A percentile compares a stretch with the other conserved stretches of the same genome.
Evolutionary conservation across 805 yeast species (phyloP).

Genomic region (Yarrowia sp.): DNA sequence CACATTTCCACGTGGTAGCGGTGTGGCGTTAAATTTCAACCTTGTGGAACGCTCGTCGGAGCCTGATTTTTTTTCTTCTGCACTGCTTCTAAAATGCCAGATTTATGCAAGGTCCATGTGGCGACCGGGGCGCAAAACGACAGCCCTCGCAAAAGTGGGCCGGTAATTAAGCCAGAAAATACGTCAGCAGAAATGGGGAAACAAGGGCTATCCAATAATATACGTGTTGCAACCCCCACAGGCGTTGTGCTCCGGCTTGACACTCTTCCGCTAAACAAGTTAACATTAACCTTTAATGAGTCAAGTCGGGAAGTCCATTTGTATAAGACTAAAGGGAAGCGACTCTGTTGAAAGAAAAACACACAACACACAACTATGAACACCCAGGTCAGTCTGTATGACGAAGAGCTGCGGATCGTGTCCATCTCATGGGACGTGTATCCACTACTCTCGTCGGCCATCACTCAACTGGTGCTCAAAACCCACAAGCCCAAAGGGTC

Average conservation of each 20-base stretch:
- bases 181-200: too few relatives aligned
- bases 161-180: not conserved
- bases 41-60: too few relatives aligned
- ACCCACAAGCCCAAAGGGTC: slow-evolving; percentile 26
- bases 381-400: slow-evolving; percentile 34
- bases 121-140: not conserved
- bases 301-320: not conserved
- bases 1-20: too few relatives aligned
- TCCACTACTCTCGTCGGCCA: slow-evolving; percentile 54
- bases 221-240: not conserved
- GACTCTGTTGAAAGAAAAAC: not conserved
- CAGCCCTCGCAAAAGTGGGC: too few relatives aligned
- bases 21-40: not conserved
- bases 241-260: not conserved
- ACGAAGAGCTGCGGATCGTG: slow-evolving; percentile 44
- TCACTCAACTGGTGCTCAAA: slow-evolving; percentile 44
- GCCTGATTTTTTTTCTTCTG: not conserved
- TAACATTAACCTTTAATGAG: slow-evolving; percentile 24
- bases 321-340: not conserved
- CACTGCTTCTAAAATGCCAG: slow-evolving; percentile 17
- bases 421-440: slow-evolving; percentile 53
- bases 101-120: slow-evolving; percentile 18
- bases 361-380: slow-evolving; percentile 30
- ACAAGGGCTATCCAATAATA: not conserved
- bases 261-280: not conserved